Evolutionary conservation across 306 rosid species (phyloP).

Genomic region (Acacia crassicarpa): DNA sequence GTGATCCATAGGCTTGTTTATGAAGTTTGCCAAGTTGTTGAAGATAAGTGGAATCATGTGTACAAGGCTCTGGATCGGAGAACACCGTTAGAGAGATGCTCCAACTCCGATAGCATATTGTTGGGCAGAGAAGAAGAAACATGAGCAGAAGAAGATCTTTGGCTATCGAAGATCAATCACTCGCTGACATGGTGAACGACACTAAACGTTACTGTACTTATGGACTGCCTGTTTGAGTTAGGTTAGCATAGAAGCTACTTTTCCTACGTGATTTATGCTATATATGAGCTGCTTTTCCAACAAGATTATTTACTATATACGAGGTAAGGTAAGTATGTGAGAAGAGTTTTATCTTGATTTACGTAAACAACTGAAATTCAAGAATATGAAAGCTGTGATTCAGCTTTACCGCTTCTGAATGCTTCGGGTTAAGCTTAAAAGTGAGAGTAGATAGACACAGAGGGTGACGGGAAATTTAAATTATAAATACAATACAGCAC

Average conservation of each 20-base stretch:
- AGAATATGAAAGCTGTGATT: background rate
- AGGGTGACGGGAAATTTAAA: slow-evolving; percentile 13
- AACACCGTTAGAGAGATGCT: too few relatives aligned
- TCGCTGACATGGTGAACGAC: background rate
- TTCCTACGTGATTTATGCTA: too few relatives aligned
- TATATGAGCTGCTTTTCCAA: too few relatives aligned
- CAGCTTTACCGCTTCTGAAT: background rate
- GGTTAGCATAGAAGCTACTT: too few relatives aligned
- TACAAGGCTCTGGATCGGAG: too few relatives aligned
- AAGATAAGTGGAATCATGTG: too few relatives aligned
- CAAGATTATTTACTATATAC: too few relatives aligned
- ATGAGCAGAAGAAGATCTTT: background rate
- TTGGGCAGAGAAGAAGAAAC: background rate
- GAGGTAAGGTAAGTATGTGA: too few relatives aligned
- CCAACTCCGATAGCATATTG: background rate
- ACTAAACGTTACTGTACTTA: background rate
- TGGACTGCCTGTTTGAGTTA: too few relatives aligned
- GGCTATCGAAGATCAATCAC: background rate
- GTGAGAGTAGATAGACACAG: background rate
- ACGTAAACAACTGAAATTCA: background rate
- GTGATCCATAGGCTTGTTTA: background rate
- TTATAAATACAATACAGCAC: slow-evolving; percentile 36
- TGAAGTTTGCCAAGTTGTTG: too few relatives aligned
- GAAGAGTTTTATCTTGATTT: too few relatives aligned
- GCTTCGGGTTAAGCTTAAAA: background rate